Base-by-base conservation (phyloP, 129 eudicot genomes). In the Tanacetum coccineum region DNA sequence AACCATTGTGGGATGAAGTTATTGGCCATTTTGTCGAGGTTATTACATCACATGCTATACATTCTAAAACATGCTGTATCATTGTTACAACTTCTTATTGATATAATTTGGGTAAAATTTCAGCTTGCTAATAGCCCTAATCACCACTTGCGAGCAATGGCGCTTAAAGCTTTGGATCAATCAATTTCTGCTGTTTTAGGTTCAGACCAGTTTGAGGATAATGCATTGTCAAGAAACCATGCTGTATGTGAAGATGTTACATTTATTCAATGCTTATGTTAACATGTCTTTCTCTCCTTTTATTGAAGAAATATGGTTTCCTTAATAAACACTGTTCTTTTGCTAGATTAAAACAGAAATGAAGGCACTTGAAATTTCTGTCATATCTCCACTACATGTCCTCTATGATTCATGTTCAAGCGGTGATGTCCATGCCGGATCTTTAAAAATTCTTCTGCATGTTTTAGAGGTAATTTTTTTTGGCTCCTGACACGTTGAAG, bases 1-100 rank as follows among this genome's bases (percentile, higher is more conserved):
- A 89, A 80, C 90, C 95, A 64, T 78, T 93, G 74, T 93, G 99
- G 99, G 85, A 93, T 75, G 95, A 86, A 69, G 81, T 89, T 17
- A 82, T 93, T 66, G 87, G 87, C 65, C 99, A 93, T 79, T 93
- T 93, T 68, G 76, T 93, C 39, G 92, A 93, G 99, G 99, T 93
- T 76, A 71, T 68, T 20, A 36, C 39, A 53, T 71, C 26, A 48
- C 39, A 48, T 64, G 13, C 36, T 42, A 40, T 55, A 15, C 46
- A 12, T 55, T 48, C 4, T 64, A 42, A 15, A 57, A 45, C 67
- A 8, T 64, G 52, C n/a, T 70, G 8, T 73, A 48, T 72, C 66
- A 67, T 42, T 36, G 21, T 70, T 18, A 42, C 69, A 64, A 62
- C 39, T 18, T 57, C 50, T 17, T 76, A 49, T 28, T 72, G 63